Evolutionary conservation across 805 yeast genomes (phyloP).

Genomic region (Starmerella cellae): DNA sequence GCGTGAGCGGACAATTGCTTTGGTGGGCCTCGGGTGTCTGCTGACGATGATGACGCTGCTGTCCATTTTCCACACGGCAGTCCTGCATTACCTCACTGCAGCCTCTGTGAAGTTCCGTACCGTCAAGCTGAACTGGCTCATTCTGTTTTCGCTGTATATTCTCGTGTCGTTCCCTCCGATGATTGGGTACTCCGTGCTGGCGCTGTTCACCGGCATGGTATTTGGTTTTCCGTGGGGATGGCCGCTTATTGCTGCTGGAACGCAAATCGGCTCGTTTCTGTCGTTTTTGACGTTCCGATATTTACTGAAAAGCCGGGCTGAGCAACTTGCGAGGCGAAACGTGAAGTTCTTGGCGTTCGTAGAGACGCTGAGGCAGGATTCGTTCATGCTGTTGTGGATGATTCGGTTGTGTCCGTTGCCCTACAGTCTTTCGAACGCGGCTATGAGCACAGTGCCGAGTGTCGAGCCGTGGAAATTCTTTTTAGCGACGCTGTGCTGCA

Average conservation of each 20-base stretch:
- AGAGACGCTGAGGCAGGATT: slow-evolving; percentile 58
- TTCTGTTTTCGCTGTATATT: slow-evolving; percentile 42
- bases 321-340: slow-evolving; percentile 44
- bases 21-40: slow-evolving; percentile 18
- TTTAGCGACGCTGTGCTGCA: slow-evolving; percentile 57
- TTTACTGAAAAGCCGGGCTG: slow-evolving; percentile 45
- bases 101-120: slow-evolving; percentile 25
- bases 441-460: slow-evolving; percentile 76
- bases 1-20: slow-evolving; percentile 15
- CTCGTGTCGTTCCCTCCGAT: slow-evolving; percentile 81
- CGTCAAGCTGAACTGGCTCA: slow-evolving; percentile 27
- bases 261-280: slow-evolving; percentile 59
- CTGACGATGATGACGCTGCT: slow-evolving; percentile 20
- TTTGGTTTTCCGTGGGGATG: slow-evolving; percentile 76
- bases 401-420: slow-evolving; percentile 85
- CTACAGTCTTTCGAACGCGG: slow-evolving; percentile 83
- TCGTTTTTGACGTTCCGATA: slow-evolving; percentile 59
- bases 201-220: slow-evolving; percentile 60
- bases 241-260: slow-evolving; percentile 55
- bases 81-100: slow-evolving; percentile 26
- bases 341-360: slow-evolving; percentile 61
- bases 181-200: slow-evolving; percentile 62
- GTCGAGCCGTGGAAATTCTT: slow-evolving; percentile 49
- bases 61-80: slow-evolving; percentile 26
- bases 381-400: slow-evolving; percentile 52